A percentile compares a stretch with the other conserved stretches of the same genome.
phyloP scores from a whole-genome alignment of 495 filamentous ascomycete genomes.

The Xylaria venustula region DNA sequence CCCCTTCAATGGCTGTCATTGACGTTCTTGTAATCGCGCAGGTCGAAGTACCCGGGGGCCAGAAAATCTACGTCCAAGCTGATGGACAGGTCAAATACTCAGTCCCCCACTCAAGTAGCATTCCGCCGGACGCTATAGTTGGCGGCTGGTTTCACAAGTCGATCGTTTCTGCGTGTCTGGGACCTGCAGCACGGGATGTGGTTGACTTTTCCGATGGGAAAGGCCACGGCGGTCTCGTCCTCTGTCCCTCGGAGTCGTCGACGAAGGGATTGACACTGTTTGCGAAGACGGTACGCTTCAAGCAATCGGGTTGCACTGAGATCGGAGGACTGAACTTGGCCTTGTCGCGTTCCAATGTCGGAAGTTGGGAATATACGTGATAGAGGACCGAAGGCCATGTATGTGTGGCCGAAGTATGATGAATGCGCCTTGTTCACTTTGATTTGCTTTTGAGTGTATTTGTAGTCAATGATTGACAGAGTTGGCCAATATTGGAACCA shows the following conservation, averaged over 20 bases:
- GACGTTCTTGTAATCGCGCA: constrained; percentile 19
- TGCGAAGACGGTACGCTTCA: constrained; percentile 18
- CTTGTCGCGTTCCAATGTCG: not conserved
- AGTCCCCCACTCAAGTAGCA: constrained; percentile 56
- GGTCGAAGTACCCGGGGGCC: constrained; percentile 63
- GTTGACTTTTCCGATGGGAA: constrained; percentile 23
- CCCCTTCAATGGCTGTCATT: not conserved
- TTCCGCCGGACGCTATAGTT: constrained; percentile 48
- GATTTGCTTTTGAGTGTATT: constrained; percentile 8
- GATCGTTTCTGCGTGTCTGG: constrained; percentile 15
- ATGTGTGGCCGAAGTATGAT: not conserved
- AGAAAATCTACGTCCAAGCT: constrained; percentile 59
- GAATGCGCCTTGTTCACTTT: not conserved
- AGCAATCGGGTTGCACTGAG: constrained; percentile 15
- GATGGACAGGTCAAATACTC: constrained; percentile 60
- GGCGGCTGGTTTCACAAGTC: constrained; percentile 41
- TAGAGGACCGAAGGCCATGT: not conserved
- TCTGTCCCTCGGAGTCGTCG: constrained; percentile 20
- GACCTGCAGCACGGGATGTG: constrained; percentile 7
- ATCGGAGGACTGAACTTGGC: constrained; percentile 18
- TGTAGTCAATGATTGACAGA: not conserved
- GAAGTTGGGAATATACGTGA: constrained; percentile 27
- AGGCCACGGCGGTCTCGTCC: constrained; percentile 15
- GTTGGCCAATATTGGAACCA: not conserved
- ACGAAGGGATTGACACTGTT: constrained; percentile 16